Conservation (phyloP, 306 rosid species). For the Oemleria cerasiformis region DNA sequence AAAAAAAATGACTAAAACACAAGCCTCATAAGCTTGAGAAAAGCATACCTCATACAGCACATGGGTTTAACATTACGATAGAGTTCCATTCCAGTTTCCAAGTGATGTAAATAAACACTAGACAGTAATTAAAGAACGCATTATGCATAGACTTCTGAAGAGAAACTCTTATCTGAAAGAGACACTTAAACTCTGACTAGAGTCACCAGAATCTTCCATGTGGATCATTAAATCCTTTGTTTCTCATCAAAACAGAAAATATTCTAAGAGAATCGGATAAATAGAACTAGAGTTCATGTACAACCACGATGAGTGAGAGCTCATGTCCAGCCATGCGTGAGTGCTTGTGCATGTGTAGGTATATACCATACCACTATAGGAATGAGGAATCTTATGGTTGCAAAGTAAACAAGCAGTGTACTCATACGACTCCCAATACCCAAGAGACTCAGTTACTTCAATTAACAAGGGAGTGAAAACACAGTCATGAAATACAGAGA, state of each 20-base stretch:
- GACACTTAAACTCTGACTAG: conserved; percentile 3
- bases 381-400: neutral
- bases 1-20: neutral
- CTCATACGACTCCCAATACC: neutral
- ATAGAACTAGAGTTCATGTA: neutral
- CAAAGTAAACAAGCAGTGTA: neutral
- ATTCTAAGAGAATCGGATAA: neutral
- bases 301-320: neutral
- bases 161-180: neutral
- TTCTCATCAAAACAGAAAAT: neutral
- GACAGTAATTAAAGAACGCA: neutral
- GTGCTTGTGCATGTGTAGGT: neutral
- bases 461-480: neutral
- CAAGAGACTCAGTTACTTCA: neutral
- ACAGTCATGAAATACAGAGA: neutral
- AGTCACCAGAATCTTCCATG: neutral
- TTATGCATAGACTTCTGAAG: neutral
- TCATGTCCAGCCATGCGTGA: neutral
- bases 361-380: neutral
- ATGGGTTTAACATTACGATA: too few species aligned
- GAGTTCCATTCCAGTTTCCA: neutral
- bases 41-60: neutral
- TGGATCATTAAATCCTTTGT: neutral
- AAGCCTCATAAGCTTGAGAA: neutral
- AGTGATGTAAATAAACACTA: neutral